A percentile compares a stretch with the other conserved stretches of the same genome.
phyloP scores from a whole-genome alignment of 371 early-diverging fungal genomes.

The Phascolomyces articulosus region DNA sequence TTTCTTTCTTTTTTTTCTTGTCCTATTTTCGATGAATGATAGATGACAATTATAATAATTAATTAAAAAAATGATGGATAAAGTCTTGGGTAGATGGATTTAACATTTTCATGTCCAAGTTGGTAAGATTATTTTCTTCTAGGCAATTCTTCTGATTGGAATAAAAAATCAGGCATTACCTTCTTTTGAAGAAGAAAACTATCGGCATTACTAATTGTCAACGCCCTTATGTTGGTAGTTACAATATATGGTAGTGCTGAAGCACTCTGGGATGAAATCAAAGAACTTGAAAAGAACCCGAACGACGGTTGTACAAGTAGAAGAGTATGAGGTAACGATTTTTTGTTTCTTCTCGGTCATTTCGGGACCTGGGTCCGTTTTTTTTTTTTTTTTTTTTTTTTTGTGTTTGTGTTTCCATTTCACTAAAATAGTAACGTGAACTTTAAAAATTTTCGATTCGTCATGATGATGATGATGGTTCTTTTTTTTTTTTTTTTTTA shows the following conservation, averaged over 20 bases:
- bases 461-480: neutral
- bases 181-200: neutral
- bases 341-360: neutral
- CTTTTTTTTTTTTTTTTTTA: neutral
- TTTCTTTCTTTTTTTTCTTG: neutral
- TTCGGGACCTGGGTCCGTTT: neutral
- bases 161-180: neutral
- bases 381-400: too few relatives aligned
- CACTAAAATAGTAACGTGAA: too few relatives aligned
- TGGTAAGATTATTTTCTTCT: too few relatives aligned
- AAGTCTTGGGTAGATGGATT: slow-evolving; percentile 2
- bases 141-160: too few relatives aligned
- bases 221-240: too few relatives aligned
- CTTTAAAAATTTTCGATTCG: neutral
- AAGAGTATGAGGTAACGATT: slow-evolving; percentile 4
- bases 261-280: slow-evolving; percentile 4
- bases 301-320: slow-evolving; percentile 4
- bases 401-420: neutral
- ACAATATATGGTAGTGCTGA: too few relatives aligned
- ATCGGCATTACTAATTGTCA: neutral
- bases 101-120: slow-evolving; percentile 8
- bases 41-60: too few relatives aligned
- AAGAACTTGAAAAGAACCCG: slow-evolving; percentile 2
- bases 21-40: neutral
- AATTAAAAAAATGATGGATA: too few relatives aligned